phyloP scores from a whole-genome alignment of 345 rosid genomes.

The Combretum micranthum region DNA sequence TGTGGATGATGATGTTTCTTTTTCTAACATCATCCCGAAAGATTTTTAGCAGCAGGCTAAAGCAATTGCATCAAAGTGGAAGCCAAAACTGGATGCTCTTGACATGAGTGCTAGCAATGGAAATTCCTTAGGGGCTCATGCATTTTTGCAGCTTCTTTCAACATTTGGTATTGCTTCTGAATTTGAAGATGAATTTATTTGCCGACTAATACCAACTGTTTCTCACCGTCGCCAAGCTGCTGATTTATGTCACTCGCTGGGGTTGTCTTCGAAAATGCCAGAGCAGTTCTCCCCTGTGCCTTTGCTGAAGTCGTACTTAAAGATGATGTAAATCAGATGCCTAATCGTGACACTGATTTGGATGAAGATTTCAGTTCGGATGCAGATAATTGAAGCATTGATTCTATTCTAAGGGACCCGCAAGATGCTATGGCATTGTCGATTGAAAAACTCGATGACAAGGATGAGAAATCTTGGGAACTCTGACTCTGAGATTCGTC shows the following conservation, averaged over 20 bases:
- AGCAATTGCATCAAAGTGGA: slow-evolving; percentile 82
- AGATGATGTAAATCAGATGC: too few species aligned
- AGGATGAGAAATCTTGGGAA: slow-evolving; percentile 53
- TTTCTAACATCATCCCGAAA: slow-evolving; percentile 51
- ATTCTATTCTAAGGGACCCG: too few species aligned
- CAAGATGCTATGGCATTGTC: too few species aligned
- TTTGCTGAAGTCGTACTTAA: too few species aligned
- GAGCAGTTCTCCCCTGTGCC: too few species aligned
- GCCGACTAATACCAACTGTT: slow-evolving; percentile 87
- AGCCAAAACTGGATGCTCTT: slow-evolving; percentile 66
- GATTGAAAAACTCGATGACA: too few species aligned
- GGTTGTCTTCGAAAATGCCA: slow-evolving; percentile 86
- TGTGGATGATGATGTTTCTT: slow-evolving; percentile 33
- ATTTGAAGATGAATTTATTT: slow-evolving; percentile 62
- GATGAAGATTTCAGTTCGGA: too few species aligned
- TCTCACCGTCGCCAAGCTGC: slow-evolving; percentile 98
- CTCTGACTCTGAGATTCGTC: too few species aligned
- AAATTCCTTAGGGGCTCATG: slow-evolving; percentile 99
- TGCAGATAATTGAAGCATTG: too few species aligned
- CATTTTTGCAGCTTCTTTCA: slow-evolving; percentile 86
- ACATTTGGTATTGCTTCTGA: slow-evolving; percentile 82
- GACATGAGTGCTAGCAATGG: slow-evolving; percentile 89
- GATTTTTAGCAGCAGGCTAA: slow-evolving; percentile 69
- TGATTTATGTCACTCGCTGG: slow-evolving; percentile 84
- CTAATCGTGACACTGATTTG: too few species aligned